Base-by-base conservation (phyloP, 2,329 filamentous ascomycete genomes). In the Ascochyta clinopodiicola region DNA sequence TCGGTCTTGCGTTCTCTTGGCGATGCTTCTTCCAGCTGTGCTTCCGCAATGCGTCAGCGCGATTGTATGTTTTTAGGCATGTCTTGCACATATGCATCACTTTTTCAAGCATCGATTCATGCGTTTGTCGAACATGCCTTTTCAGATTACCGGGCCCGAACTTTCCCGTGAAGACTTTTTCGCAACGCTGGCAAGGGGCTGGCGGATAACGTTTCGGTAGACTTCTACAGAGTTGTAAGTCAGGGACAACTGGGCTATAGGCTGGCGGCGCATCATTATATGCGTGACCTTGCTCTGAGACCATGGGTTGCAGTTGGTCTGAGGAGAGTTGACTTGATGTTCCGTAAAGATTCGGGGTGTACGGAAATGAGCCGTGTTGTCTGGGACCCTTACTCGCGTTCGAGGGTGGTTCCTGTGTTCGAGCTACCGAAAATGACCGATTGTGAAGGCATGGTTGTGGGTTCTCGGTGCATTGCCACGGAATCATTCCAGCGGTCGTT, bases 1-100 rank as follows among this genome's bases (percentile, higher is more conserved):
- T 46, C 1, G 57, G 53, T n/a, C 34, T 51, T 1, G 45, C 50
- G 13, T 45, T 32, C 13, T 39, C 46, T 13, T 43, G 24, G 2
- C 47, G 25, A 27, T 61, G 58, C 31, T 51, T 56, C 15, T 55
- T 58, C 55, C 51, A 56, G 17, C 32, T 27, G 15, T 61, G 58
- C 19, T 61, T 61, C 8, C 51, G 45, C n/a, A 54, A 38, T 1
- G 58, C 58, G 9, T 62, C 59, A 8, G 45, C 48, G 17, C 59
- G 40, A n/a, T 60, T 62, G 44, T 59, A 59, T 5, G 25, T 21
- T 10, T 54, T 46, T 5, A 17, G 15, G 7, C 56, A 59, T 4
- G 35, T 1, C 3, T 21, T 47, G 32, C 56, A 59, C 22, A 44
- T 35, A 17, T 57, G 37, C 6, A 39, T 48, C 22, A 21, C 25